A percentile compares a stretch with the other conserved stretches of the same genome.
These are phyloP conservation scores for Aquilaria yunnanensis DNA, from an alignment of 345 rosid species.

Conservation along the genomic window DNA sequence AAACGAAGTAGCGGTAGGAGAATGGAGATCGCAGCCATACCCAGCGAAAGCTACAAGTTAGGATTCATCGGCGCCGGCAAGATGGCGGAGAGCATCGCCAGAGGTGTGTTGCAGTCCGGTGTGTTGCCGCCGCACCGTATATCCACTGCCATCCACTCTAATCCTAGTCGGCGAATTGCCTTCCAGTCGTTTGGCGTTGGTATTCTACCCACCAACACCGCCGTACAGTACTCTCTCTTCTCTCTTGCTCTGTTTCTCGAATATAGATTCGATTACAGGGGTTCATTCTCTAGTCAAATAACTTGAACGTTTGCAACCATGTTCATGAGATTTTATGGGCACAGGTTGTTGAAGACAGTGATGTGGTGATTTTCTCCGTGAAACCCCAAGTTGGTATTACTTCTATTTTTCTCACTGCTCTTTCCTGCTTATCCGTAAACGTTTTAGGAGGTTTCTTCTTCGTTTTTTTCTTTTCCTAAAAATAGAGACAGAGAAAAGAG, in stretches of 20 bases:
- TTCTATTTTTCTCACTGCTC: not conserved
- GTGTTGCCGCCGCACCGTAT: conserved; percentile 66
- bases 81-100: conserved; percentile 91
- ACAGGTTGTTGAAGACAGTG: conserved; percentile 77
- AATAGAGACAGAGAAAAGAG: not conserved
- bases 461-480: not conserved
- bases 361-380: conserved; percentile 82
- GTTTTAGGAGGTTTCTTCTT: not conserved
- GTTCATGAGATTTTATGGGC: not conserved
- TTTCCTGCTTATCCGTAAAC: not conserved
- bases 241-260: not conserved
- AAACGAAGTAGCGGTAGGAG: not conserved
- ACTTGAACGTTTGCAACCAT: not conserved
- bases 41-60: conserved; percentile 41
- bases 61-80: conserved; percentile 92
- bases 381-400: conserved; percentile 82
- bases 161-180: conserved; percentile 44
- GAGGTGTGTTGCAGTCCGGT: conserved; percentile 72
- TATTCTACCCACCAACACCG: conserved; percentile 40
- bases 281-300: too few species aligned
- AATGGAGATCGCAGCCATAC: conserved; percentile 48
- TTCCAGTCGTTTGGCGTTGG: conserved; percentile 72
- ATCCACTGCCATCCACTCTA: conserved; percentile 53
- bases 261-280: too few species aligned
- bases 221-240: conserved; percentile 24